Base-by-base conservation (phyloP, 2,329 filamentous ascomycete species). In the Sordariomycetes sp. region DNA sequence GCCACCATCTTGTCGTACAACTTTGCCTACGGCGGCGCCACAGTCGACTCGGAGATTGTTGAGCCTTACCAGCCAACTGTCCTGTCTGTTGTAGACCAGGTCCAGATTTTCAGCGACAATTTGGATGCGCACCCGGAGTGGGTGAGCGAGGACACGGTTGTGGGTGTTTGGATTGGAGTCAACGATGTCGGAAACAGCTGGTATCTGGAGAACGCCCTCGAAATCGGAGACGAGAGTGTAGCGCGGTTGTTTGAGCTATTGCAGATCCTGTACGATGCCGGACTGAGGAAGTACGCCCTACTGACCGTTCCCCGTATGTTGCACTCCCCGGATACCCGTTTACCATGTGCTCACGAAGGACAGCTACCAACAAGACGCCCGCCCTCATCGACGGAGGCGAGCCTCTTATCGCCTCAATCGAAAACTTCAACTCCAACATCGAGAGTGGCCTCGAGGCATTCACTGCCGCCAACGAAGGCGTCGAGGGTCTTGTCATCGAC, bases 221-320 rank as follows among this genome's bases (percentile, higher is more conserved):
- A 44, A 0, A 46, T 70, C 4, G 55, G 64, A 31, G 43, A 43
- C 4, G 43, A 50, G n/a, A 60, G 66, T 4, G 60, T 69, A n/a
- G 52, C 47, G 2, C 55, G 59, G 15, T 69, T 68, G 35, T 57
- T 57, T 10, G 48, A 47, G 4, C 48, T 68, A 2, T 46, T 67
- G 0, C 52, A 63, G 35, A 37, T 60, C 15, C 53, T 82, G 6
- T 75, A 75, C 40, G 47, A 54, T 3, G 55, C 60, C 3, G 75
- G 75, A 0, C 65, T 65, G 3, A 57, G 75, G 5, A 75, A 76
- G 36, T 80, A 80, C 39, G 58, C 68, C 3, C 63, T 80, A 34
- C 40, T 81, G 20, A 75, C 66, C 34, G 73, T 79, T 1, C 76
- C 77, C 2, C 70, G 50, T 51, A 35, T 40, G 50, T 39, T 36